Percentiles rank a stretch among this genome's conserved stretches.
Evolutionary conservation across 108 stramenopile genomes (phyloP).

Genomic region (Cyclotella cryptica): DNA sequence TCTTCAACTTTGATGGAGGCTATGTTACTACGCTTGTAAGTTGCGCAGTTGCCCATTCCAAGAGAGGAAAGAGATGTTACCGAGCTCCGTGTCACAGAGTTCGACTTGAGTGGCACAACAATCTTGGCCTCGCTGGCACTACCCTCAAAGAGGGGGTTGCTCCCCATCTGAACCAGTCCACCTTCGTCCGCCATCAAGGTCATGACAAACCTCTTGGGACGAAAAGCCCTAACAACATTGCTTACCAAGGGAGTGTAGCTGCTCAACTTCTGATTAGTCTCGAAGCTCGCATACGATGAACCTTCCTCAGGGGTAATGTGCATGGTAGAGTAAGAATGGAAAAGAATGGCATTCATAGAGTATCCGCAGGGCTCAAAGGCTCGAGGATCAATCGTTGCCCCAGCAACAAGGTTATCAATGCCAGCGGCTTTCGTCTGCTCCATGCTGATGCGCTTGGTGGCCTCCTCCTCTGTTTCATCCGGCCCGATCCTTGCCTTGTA

Average conservation of each 20-base stretch:
- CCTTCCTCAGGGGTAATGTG: slow-evolving; percentile 99
- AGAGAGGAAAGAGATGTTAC: not conserved
- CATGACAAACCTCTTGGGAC: slow-evolving; percentile 96
- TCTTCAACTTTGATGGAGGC: slow-evolving; percentile 90
- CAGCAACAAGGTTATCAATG: slow-evolving; percentile 92
- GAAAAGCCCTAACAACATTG: slow-evolving; percentile 96
- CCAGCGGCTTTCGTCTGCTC: slow-evolving; percentile 85
- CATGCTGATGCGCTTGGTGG: slow-evolving; percentile 75
- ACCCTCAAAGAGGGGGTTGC: slow-evolving; percentile 75
- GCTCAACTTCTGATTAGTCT: slow-evolving; percentile 95
- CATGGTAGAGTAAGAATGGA: slow-evolving; percentile 97
- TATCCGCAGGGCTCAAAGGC: slow-evolving; percentile 99
- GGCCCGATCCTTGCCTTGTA: slow-evolving; percentile 68
- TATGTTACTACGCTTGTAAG: slow-evolving; percentile 80
- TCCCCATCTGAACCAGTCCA: slow-evolving; percentile 86
- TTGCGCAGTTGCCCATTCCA: slow-evolving; percentile 22
- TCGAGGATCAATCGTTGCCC: slow-evolving; percentile 91
- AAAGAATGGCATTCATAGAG: slow-evolving; percentile 98
- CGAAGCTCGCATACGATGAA: slow-evolving; percentile 97
- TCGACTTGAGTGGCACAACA: slow-evolving; percentile 61
- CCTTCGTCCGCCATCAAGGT: slow-evolving; percentile 99
- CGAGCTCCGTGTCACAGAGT: slow-evolving; percentile 20
- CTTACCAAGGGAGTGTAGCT: slow-evolving; percentile 91
- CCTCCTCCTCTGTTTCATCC: slow-evolving; percentile 82
- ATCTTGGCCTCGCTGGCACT: slow-evolving; percentile 62